Conservation (phyloP, 2,329 filamentous ascomycete genomes). For the Coniochaeta sp. region DNA sequence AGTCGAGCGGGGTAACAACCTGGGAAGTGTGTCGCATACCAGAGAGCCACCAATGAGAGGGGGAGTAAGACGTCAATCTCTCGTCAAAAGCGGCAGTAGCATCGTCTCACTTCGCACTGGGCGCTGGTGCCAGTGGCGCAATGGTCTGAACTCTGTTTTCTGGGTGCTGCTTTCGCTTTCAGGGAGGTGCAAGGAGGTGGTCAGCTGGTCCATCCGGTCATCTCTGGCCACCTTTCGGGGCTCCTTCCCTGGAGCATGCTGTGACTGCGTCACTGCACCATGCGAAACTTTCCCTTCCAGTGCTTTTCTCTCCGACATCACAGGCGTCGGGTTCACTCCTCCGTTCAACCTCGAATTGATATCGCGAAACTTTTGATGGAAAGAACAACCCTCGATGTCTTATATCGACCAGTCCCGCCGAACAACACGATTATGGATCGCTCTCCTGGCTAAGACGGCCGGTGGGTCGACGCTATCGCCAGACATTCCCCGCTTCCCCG, state of each 20-base stretch:
- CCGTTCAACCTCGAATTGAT: neutral
- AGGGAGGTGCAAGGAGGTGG: neutral
- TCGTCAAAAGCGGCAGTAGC: conserved; percentile 1
- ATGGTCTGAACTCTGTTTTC: neutral
- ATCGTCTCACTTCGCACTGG: conserved; percentile 1
- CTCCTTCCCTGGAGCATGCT: neutral
- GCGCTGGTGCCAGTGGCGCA: neutral
- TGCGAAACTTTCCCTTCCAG: neutral
- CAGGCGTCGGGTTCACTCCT: neutral
- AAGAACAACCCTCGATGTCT: no score
- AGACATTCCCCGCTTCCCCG: conserved; percentile 4
- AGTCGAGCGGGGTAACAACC: conserved; percentile 2
- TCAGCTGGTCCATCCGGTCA: neutral
- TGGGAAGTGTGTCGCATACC: conserved; percentile 1
- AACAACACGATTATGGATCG: neutral
- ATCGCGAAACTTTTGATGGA: no score
- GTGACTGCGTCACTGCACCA: neutral
- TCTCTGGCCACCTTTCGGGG: neutral
- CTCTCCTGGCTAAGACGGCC: neutral
- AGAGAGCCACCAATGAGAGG: neutral
- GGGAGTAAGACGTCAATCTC: neutral
- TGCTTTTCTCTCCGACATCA: neutral
- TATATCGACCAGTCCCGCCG: neutral
- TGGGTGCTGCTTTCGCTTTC: neutral
- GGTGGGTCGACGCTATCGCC: conserved; percentile 4